These are phyloP conservation scores for Crithidia expoeki DNA, from an alignment of 208 protist species.

Conservation along the genomic window DNA sequence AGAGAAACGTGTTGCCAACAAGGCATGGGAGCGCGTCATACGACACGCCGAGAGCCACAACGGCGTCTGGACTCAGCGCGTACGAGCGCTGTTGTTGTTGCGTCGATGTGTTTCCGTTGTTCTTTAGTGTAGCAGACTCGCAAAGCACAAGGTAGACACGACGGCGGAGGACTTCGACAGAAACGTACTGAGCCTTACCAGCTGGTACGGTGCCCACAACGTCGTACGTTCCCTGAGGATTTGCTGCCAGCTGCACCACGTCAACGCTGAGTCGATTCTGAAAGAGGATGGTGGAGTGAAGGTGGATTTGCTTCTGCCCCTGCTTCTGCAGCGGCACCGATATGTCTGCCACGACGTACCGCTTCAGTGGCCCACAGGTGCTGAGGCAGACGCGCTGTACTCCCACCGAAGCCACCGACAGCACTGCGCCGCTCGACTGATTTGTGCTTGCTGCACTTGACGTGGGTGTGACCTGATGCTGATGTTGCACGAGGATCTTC, in stretches of 20 bases:
- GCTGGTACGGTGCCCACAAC: conserved; percentile 6
- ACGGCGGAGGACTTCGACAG: conserved; percentile 21
- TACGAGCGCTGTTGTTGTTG: neutral
- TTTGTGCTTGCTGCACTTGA: neutral
- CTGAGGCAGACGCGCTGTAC: conserved; percentile 22
- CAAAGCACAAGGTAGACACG: conserved; percentile 19
- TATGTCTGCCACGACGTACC: conserved; percentile 63
- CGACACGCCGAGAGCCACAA: conserved; percentile 51
- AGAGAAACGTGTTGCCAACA: conserved; percentile 49
- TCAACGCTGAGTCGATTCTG: conserved; percentile 49
- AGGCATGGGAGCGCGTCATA: conserved; percentile 66
- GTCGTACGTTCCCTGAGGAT: conserved; percentile 17
- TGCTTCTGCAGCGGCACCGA: conserved; percentile 22
- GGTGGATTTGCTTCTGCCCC: conserved; percentile 47
- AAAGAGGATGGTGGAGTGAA: conserved; percentile 58
- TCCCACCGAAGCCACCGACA: conserved; percentile 22
- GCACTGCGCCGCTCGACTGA: conserved; percentile 12
- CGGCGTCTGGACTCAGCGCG: conserved; percentile 4
- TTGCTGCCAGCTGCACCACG: conserved; percentile 34
- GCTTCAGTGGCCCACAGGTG: conserved; percentile 16
- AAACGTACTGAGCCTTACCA: conserved; percentile 10
- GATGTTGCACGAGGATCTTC: conserved; percentile 44
- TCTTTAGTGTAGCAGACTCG: neutral
- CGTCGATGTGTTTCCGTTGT: neutral
- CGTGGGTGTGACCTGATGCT: neutral